Base-by-base conservation (phyloP, 1,284 basidiomycete genomes). In the Cutaneotrichosporon sp. region DNA sequence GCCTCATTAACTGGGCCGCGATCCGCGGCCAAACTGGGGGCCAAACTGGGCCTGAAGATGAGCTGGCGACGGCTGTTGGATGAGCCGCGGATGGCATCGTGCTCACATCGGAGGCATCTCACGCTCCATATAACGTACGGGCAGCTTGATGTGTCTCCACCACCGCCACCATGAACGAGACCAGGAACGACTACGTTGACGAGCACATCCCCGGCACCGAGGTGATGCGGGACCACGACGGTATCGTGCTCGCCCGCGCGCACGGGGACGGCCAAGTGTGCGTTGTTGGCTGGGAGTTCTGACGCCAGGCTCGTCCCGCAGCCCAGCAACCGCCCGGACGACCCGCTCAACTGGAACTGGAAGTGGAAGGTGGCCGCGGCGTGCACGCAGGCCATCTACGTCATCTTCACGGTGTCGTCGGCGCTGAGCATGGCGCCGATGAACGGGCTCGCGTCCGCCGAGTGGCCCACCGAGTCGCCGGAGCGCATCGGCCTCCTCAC, bases 191-290 rank as follows among this genome's bases (percentile, higher is more conserved):
- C 43, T 55, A 62, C 11, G n/a, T n/a, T n/a, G 60, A 57, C 22
- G 49, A 54, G 33, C 51, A 45, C 46, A 64, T 64, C 46, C 62
- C 62, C 25, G 59, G 62, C 43, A 64, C 62, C 7, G 59, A 64
- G 22, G 34, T 64, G 43, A 60, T 64, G 62, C 54, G 51, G n/a
- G 62, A 64, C 47, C 58, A 58, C 36, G 55, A 59, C 43, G 56
- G 59, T 10, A n/a, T 59, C 6, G 24, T 31, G 14, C 20, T 59
- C 13, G 42, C 29, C 31, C 54, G 53, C 11, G 38, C 31, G 3
- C 25, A 36, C 24, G 56, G 24, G 14, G 54, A 20, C 18, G 58
- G 54, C 27, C 25, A 47, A 18, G 54, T 56, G 62, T n/a, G n/a
- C n/a, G n/a, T n/a, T n/a, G n/a, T n/a, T n/a, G n/a, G n/a, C n/a